Evolutionary conservation across 805 yeast species (phyloP), one percentile per base, ranked within the genome.

Genomic region (Saccharomycopsis selenospora): DNA sequence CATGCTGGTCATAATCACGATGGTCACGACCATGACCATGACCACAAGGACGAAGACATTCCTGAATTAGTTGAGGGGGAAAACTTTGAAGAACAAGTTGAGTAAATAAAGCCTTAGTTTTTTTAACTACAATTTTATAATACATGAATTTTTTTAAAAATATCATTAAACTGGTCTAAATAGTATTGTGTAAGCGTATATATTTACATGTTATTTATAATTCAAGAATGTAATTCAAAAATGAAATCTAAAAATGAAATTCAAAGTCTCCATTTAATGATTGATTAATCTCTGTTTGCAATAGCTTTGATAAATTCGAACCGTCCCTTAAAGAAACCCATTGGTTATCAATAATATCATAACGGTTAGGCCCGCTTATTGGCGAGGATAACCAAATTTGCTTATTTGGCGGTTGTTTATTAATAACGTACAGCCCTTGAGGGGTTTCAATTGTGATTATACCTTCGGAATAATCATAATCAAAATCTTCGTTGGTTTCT

Each of bases 331-430:
- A 62, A 10, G 90, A 82, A 10, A 80, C 66, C 99, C 99, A 93
- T 48, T 72, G 68, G 3, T 85, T 85, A 38, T 77, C 73, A 40
- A 84, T 71, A 53, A 75, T 77, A 62, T 93, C 98, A 59, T 79
- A 85, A 55, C 76, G 61, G 60, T 89, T 88, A 4, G 99, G 99
- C 0, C 99, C 99, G 5, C 95, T 84, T 3, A 88, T 61, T 0
- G 99, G 99, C 40, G 95, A 85, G 51, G 95, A 79, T 46, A 91
- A 72, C 99, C 99, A 93, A 26, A 93, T 83, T 64, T 93, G 99
- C 66, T 86, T 84, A 66, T 89, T 93, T 3, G 99, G 97, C 1
- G 99, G 99, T 66, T 93, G 98, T 61, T 89, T 91, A 69, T 93
- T 93, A 61, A 93, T 82, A 25, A 93, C 95, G 61, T 93, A 93